Evolutionary conservation across 2,329 filamentous ascomycete genomes (phyloP).

Genomic region (Aspergillus niger): DNA sequence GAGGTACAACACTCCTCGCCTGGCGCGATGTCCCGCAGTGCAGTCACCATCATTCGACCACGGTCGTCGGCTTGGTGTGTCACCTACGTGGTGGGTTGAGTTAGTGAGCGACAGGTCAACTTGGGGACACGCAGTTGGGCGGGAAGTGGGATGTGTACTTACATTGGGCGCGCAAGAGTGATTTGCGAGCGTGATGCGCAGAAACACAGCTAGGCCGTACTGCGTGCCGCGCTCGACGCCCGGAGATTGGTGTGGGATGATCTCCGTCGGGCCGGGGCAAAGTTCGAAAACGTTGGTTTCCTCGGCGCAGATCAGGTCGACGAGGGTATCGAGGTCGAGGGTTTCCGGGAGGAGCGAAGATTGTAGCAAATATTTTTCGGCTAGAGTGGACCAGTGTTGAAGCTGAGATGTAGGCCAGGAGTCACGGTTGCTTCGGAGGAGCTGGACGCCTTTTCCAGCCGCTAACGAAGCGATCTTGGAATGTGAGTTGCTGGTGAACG

Average conservation of each 20-base stretch:
- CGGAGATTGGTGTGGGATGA: background rate
- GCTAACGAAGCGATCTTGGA: background rate
- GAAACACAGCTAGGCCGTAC: conserved; percentile 1
- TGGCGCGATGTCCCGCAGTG: background rate
- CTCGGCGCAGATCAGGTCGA: background rate
- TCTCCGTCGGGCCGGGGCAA: background rate
- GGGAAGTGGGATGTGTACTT: background rate
- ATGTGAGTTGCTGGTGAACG: background rate
- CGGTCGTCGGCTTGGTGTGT: background rate
- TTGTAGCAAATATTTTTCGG: background rate
- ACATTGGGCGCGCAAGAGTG: conserved; percentile 11
- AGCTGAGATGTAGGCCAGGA: background rate
- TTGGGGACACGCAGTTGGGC: background rate
- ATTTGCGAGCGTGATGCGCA: background rate
- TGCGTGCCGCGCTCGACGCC: background rate
- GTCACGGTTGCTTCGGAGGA: background rate
- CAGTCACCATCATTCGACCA: conserved; percentile 3
- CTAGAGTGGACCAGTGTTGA: background rate
- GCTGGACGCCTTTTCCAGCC: background rate
- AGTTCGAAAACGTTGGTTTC: background rate
- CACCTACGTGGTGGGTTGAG: background rate
- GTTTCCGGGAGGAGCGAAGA: background rate
- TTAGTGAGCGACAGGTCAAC: background rate
- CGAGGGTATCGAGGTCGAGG: background rate
- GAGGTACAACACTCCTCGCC: conserved; percentile 6